Conservation (phyloP, 1,139 yeast genomes). For the Sugiyamaella novakii region DNA sequence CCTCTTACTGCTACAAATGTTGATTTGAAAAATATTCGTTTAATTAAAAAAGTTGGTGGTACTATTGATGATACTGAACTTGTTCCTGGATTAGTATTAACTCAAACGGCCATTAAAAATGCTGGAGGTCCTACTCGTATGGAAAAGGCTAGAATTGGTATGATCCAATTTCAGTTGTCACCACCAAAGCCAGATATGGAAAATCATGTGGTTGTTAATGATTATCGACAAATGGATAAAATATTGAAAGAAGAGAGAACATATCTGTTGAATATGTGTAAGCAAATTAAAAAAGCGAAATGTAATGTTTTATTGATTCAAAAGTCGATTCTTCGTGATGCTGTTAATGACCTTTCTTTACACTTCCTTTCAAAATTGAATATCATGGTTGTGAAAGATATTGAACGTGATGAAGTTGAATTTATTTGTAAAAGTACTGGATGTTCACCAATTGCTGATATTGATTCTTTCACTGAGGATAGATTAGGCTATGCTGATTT, state of each 20-base stretch:
- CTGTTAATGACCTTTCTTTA: constrained; percentile 93
- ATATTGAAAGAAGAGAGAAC: constrained; percentile 97
- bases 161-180: constrained; percentile 92
- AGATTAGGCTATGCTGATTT: constrained; percentile 89
- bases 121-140: constrained; percentile 97
- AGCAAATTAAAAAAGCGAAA: constrained; percentile 93
- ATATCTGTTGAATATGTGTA: constrained; percentile 88
- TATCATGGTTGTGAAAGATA: constrained; percentile 91
- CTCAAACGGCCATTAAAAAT: constrained; percentile 82
- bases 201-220: constrained; percentile 94
- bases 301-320: constrained; percentile 94
- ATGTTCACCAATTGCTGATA: constrained; percentile 94
- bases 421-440: constrained; percentile 89
- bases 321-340: constrained; percentile 93
- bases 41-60: constrained; percentile 94
- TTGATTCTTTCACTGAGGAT: constrained; percentile 89
- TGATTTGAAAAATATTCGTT: constrained; percentile 82
- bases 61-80: constrained; percentile 95
- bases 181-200: constrained; percentile 99
- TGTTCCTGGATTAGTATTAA: constrained; percentile 89
- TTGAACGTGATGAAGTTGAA: constrained; percentile 96
- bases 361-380: constrained; percentile 92
- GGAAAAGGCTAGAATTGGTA: constrained; percentile 91
- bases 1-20: constrained; percentile 62
- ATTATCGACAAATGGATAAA: constrained; percentile 98